Conservation (phyloP, 2,329 filamentous ascomycete genomes). For the Huntiella omanensis region DNA sequence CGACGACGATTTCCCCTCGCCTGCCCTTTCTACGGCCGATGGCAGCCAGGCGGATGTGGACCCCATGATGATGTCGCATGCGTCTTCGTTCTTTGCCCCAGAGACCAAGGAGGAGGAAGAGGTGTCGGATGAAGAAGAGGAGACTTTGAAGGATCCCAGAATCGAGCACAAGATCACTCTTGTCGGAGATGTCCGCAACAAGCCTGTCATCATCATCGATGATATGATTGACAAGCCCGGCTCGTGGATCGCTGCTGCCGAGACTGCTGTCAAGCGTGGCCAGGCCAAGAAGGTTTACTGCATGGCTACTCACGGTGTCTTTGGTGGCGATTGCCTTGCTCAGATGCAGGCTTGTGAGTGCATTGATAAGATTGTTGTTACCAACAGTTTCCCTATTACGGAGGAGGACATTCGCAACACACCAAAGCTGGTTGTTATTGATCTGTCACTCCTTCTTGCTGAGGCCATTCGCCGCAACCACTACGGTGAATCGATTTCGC, state of each 20-base stretch:
- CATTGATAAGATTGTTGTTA: conserved; percentile 87
- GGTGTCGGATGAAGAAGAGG: conserved; percentile 82
- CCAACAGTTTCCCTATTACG: conserved; percentile 88
- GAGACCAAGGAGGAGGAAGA: conserved; percentile 56
- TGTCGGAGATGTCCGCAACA: conserved; percentile 81
- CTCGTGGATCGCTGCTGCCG: conserved; percentile 92
- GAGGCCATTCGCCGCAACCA: conserved; percentile 94
- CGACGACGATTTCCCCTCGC: conserved; percentile 77
- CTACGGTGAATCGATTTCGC: conserved; percentile 70
- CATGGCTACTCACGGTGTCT: conserved; percentile 91
- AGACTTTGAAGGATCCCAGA: conserved; percentile 59
- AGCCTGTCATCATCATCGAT: conserved; percentile 85
- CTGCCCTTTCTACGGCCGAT: conserved; percentile 48
- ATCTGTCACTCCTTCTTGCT: conserved; percentile 69
- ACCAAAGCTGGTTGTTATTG: conserved; percentile 74
- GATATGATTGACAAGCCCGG: conserved; percentile 98
- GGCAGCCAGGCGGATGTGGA: conserved; percentile 53
- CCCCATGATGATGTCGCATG: conserved; percentile 59
- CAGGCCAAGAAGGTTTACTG: conserved; percentile 87
- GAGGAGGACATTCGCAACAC: conserved; percentile 50
- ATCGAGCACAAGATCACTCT: conserved; percentile 91
- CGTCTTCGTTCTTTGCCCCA: conserved; percentile 63
- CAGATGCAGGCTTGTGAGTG: conserved; percentile 84
- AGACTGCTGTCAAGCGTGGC: conserved; percentile 87
- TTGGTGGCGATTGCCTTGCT: conserved; percentile 73